Base-by-base conservation (phyloP, 768 basidiomycete genomes). In the Serendipita vermifera region DNA sequence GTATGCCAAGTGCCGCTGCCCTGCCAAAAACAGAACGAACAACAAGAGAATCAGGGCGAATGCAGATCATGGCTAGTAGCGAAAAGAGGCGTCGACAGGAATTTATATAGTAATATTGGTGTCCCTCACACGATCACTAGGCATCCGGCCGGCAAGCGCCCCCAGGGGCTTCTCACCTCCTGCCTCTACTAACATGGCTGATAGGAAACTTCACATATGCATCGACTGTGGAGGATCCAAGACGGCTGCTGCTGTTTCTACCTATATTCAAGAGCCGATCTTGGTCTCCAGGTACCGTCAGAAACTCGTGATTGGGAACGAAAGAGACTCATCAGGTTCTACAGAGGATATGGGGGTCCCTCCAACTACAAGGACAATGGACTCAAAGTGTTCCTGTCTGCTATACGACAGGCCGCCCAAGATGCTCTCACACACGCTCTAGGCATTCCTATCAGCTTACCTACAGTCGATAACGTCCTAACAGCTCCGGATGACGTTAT, bases 161-260 rank as follows among this genome's bases (percentile, higher is more conserved):
- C n/a, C n/a, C n/a, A n/a, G n/a, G n/a, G n/a, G n/a, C n/a, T n/a
- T n/a, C n/a, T n/a, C n/a, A n/a, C n/a, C n/a, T n/a, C n/a, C n/a
- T n/a, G n/a, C n/a, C n/a, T n/a, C n/a, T n/a, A n/a, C n/a, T n/a
- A n/a, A n/a, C n/a, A n/a, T n/a, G n/a, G n/a, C n/a, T n/a, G n/a
- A n/a, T n/a, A n/a, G n/a, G 14, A 31, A 33, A 26, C 60, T 86
- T 62, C 85, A 78, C 64, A 81, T 91, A 60, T 89, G 83, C 64
- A 82, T 86, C 60, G 88, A 91, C 68, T 90, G 88, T 59, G 90
- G 90, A 29, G 90, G 87, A 20, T 87, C 87, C 39, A 94, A 93
- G 71, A 91, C 91, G 7, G 77, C 83, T 26, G 85, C 77, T 4
- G 85, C 78, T 58, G 78, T 93, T 66, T 74, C 74, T 58, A 73